A percentile compares a stretch with the other conserved stretches of the same genome.
Conservation (phyloP, 2,329 filamentous ascomycete genomes). For the Diplodia sapinea region DNA sequence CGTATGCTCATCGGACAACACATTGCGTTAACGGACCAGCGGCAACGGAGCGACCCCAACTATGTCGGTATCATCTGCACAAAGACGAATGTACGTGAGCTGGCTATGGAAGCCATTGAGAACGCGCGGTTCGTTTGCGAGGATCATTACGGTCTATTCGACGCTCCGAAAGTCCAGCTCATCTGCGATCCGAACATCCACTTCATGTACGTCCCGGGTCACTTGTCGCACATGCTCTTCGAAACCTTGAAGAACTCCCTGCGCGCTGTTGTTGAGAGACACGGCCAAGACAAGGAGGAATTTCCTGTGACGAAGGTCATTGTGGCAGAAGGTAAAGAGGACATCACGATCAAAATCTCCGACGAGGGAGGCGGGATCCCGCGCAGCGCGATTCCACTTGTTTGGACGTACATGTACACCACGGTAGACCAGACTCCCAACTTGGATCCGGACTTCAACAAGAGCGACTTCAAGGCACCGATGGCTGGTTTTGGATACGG, state of each 20-base stretch:
- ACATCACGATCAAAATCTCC: slow-evolving; percentile 98
- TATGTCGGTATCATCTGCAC: slow-evolving; percentile 99
- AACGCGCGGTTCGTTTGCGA: slow-evolving; percentile 99
- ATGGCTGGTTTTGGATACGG: slow-evolving; percentile 99
- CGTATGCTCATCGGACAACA: slow-evolving; percentile 99
- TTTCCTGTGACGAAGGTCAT: slow-evolving; percentile 98
- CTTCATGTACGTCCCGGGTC: slow-evolving; percentile 99
- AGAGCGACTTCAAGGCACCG: slow-evolving; percentile 98
- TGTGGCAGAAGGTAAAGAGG: slow-evolving; percentile 95
- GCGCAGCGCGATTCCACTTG: slow-evolving; percentile 87
- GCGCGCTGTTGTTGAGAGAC: slow-evolving; percentile 92
- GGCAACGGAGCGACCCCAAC: slow-evolving; percentile 83
- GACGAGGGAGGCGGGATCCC: slow-evolving; percentile 98
- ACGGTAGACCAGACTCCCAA: slow-evolving; percentile 95
- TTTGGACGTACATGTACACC: slow-evolving; percentile 99
- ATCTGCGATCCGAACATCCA: slow-evolving; percentile 92
- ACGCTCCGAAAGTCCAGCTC: slow-evolving; percentile 94
- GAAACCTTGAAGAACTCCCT: slow-evolving; percentile 98
- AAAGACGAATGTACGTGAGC: slow-evolving; percentile 93
- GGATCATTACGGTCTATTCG: slow-evolving; percentile 96
- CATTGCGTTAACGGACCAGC: slow-evolving; percentile 94
- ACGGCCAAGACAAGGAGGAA: slow-evolving; percentile 92
- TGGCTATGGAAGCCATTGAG: slow-evolving; percentile 96
- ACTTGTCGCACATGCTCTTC: slow-evolving; percentile 98
- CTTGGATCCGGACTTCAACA: slow-evolving; percentile 96